phyloP scores from a whole-genome alignment of 352 stramenopile species.

The Phytophthora foliorum region DNA sequence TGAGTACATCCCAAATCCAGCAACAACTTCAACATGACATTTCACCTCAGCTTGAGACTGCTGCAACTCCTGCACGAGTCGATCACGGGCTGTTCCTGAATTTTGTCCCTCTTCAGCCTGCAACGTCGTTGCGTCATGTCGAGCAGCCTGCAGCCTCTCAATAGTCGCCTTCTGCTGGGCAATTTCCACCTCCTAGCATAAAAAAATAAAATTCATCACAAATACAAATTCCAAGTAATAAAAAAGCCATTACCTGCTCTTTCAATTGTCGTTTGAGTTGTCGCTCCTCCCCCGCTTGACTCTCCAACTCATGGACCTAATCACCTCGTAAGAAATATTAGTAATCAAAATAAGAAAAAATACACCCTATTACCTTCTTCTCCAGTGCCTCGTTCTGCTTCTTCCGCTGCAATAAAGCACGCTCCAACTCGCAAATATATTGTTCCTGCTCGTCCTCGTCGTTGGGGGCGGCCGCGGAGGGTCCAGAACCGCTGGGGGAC shows the following conservation, averaged over 20 bases:
- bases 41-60: constrained; percentile 62
- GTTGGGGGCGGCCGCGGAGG: constrained; percentile 14
- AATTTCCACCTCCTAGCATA: constrained; percentile 31
- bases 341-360: constrained; percentile 3
- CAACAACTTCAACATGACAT: not conserved
- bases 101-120: constrained; percentile 19
- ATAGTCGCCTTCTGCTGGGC: constrained; percentile 27
- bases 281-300: constrained; percentile 7
- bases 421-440: constrained; percentile 84
- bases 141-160: constrained; percentile 26
- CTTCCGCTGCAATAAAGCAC: constrained; percentile 77
- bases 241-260: constrained; percentile 24
- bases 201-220: constrained; percentile 8
- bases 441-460: constrained; percentile 78
- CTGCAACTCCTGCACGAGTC: constrained; percentile 60
- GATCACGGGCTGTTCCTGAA: constrained; percentile 9
- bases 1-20: not conserved
- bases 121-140: constrained; percentile 13
- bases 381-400: constrained; percentile 76
- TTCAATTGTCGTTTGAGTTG: constrained; percentile 27
- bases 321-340: constrained; percentile 8
- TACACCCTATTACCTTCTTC: constrained; percentile 43
- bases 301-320: constrained; percentile 29
- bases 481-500: not conserved
- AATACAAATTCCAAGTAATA: not conserved